Evolutionary conservation across 2,329 filamentous ascomycete species (phyloP).

Genomic region (Cladobotryum mycophilum): DNA sequence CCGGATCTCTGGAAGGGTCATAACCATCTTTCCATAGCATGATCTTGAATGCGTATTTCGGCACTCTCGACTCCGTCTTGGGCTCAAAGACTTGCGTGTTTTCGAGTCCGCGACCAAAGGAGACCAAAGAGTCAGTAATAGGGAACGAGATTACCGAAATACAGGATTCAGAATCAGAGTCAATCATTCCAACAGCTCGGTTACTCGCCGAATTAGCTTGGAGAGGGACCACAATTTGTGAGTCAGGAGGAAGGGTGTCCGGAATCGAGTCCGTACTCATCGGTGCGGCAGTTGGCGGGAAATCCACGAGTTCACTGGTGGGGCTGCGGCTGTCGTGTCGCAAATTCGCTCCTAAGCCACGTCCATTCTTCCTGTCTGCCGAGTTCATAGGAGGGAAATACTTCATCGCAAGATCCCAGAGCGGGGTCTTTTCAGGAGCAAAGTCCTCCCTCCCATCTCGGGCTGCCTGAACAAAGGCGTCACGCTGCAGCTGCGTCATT

Average conservation of each 20-base stretch:
- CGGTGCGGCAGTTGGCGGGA: slow-evolving; percentile 26
- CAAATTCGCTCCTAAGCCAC: slow-evolving; percentile 13
- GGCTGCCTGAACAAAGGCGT: slow-evolving; percentile 49
- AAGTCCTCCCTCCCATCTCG: slow-evolving; percentile 47
- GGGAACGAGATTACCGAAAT: slow-evolving; percentile 56
- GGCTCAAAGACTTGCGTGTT: slow-evolving; percentile 65
- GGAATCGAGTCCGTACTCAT: slow-evolving; percentile 22
- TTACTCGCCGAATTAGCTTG: slow-evolving; percentile 28
- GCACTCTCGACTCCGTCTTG: slow-evolving; percentile 61
- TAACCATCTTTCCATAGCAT: slow-evolving; percentile 66
- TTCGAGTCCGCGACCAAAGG: slow-evolving; percentile 66
- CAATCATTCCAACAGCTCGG: slow-evolving; percentile 56
- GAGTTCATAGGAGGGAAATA: slow-evolving; percentile 45
- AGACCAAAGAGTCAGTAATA: slow-evolving; percentile 60
- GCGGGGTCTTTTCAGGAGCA: slow-evolving; percentile 40
- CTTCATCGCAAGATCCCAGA: slow-evolving; percentile 54
- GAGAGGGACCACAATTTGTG: slow-evolving; percentile 31
- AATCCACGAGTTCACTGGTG: slow-evolving; percentile 14
- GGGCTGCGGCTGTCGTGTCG: slow-evolving; percentile 14
- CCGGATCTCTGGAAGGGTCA: slow-evolving; percentile 48
- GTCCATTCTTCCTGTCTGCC: slow-evolving; percentile 8
- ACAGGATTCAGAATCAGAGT: slow-evolving; percentile 59
- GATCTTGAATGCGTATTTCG: slow-evolving; percentile 75
- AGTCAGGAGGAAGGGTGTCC: slow-evolving; percentile 32
- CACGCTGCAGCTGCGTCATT: slow-evolving; percentile 55